Percentiles rank a stretch among this genome's conserved stretches.
Conservation (phyloP, 257 asterid species). For the Gentiana macrophylla region DNA sequence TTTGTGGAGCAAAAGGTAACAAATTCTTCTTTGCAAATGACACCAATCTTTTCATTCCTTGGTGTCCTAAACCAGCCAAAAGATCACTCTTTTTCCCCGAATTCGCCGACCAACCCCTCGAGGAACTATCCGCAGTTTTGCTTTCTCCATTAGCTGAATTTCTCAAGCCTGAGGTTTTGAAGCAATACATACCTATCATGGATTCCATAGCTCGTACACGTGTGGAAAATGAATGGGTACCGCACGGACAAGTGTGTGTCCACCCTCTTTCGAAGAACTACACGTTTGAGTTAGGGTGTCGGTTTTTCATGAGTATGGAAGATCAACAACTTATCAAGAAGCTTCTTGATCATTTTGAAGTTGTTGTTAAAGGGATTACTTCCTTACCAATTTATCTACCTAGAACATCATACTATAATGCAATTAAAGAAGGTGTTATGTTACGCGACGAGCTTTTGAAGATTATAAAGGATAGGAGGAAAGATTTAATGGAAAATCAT, state of each 20-base stretch:
- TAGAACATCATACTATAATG: constrained; percentile 31
- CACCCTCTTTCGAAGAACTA: neutral
- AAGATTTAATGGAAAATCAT: constrained; percentile 28
- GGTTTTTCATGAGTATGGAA: constrained; percentile 27
- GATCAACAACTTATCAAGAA: constrained; percentile 22
- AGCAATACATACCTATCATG: constrained; percentile 14
- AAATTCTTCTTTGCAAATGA: constrained; percentile 25
- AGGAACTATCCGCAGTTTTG: constrained; percentile 34
- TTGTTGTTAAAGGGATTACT: constrained; percentile 39
- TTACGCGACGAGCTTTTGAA: neutral
- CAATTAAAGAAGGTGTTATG: constrained; percentile 34
- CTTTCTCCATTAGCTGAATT: constrained; percentile 20
- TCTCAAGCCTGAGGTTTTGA: constrained; percentile 3
- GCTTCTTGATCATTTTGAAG: constrained; percentile 31
- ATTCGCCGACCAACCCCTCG: constrained; percentile 20
- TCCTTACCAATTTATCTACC: constrained; percentile 1
- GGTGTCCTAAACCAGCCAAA: constrained; percentile 17
- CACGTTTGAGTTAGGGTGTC: constrained; percentile 40
- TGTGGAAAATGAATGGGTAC: constrained; percentile 31
- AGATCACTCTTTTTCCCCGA: constrained; percentile 34
- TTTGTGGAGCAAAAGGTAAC: constrained; percentile 24
- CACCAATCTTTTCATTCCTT: constrained; percentile 20
- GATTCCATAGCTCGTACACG: constrained; percentile 36
- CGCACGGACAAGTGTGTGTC: constrained; percentile 10
- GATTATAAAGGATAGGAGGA: constrained; percentile 23